Evolutionary conservation across 352 stramenopile species (phyloP).

Genomic region (Bremia lactucae): DNA sequence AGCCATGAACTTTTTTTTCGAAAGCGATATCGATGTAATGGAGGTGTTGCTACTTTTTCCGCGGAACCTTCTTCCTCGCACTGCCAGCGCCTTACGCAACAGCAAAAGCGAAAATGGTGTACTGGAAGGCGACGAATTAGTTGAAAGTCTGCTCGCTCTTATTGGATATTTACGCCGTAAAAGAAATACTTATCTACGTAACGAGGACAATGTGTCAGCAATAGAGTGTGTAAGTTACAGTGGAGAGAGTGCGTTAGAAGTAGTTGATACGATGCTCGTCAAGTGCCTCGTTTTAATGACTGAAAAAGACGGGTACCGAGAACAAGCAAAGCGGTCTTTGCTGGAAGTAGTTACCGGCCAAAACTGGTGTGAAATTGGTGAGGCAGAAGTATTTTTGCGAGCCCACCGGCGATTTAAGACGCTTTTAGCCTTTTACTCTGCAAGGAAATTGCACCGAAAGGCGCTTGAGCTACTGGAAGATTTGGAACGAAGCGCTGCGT

Average conservation of each 20-base stretch:
- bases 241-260: slow-evolving; percentile 25
- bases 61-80: slow-evolving; percentile 56
- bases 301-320: slow-evolving; percentile 29
- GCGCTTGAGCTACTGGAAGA: slow-evolving; percentile 74
- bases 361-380: slow-evolving; percentile 64
- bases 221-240: not conserved
- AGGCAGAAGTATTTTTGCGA: slow-evolving; percentile 69
- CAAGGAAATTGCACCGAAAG: slow-evolving; percentile 63
- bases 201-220: slow-evolving; percentile 1
- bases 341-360: slow-evolving; percentile 36
- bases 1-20: slow-evolving; percentile 54
- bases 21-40: slow-evolving; percentile 36
- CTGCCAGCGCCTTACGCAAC: slow-evolving; percentile 19
- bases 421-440: slow-evolving; percentile 60
- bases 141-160: slow-evolving; percentile 40
- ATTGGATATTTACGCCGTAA: slow-evolving; percentile 41
- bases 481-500: slow-evolving; percentile 43
- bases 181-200: slow-evolving; percentile 19
- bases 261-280: slow-evolving; percentile 73
- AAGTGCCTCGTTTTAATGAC: slow-evolving; percentile 70
- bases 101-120: slow-evolving; percentile 10
- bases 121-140: slow-evolving; percentile 38
- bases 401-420: slow-evolving; percentile 48
- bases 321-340: slow-evolving; percentile 31
- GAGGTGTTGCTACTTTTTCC: slow-evolving; percentile 64